Evolutionary conservation across 169 alveolate species (phyloP).

Genomic region (Toxoplasma gondii): DNA sequence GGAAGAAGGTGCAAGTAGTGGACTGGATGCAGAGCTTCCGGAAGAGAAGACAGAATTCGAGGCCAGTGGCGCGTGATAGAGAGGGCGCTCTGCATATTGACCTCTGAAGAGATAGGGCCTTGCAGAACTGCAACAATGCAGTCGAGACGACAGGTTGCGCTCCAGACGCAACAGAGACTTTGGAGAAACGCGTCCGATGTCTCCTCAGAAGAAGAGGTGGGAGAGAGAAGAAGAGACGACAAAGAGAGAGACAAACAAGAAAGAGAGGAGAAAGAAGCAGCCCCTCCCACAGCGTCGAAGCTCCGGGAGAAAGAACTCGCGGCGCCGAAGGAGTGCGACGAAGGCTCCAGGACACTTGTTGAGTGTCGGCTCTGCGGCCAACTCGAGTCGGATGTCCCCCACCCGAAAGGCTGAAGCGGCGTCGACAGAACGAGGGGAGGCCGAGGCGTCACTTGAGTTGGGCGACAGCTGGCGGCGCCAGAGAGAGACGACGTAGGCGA

Average conservation of each 20-base stretch:
- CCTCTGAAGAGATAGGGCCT: too few species aligned
- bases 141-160: conserved; percentile 1
- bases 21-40: background rate
- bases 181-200: background rate
- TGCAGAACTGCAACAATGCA: conserved; percentile 7
- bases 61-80: background rate
- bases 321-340: too few species aligned
- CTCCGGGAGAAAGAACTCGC: background rate
- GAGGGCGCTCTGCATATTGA: background rate
- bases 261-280: background rate
- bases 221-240: conserved; percentile 17
- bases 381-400: background rate
- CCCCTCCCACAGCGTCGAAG: background rate
- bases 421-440: conserved; percentile 23
- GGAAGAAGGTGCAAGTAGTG: conserved; percentile 36
- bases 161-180: background rate
- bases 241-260: background rate
- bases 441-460: background rate
- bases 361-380: too few species aligned
- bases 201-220: background rate
- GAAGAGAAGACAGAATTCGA: background rate
- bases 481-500: background rate
- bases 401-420: background rate
- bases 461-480: too few species aligned
- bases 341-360: too few species aligned